Base-by-base conservation (phyloP, 2,329 filamentous ascomycete genomes). In the Rhinocladiella similis region DNA sequence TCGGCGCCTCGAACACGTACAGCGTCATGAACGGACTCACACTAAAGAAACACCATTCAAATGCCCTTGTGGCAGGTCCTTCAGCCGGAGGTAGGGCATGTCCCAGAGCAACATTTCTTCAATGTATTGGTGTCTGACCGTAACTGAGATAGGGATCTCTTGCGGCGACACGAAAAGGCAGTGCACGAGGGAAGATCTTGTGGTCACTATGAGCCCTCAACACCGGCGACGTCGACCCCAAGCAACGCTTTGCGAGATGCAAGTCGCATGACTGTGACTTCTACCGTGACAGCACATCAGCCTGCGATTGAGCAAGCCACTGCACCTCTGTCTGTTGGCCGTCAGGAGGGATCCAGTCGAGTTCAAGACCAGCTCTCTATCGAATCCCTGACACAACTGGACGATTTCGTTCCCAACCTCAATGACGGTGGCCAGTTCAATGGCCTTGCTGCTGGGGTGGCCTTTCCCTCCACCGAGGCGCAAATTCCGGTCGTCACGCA, bases 41-140 rank as follows among this genome's bases (percentile, higher is more conserved):
- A 51, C 49, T 4, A 51, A 51, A 25, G 49, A 51, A 19, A 51
- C 49, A 10, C 49, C 49, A 5, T 51, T 39, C 22, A 51, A 51
- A 33, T 51, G 49, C 9, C 38, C 49, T 25, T 51, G 49, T 43
- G 49, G 49, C 20, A 36, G 36, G 22, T 36, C 49, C 16, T 51
- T 39, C 27, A 36, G 29, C 20, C 39, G 49, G 16, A 36, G 36
- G 49, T 51, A 51, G 13, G n/a, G 35, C 18, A n/a, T 36, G 13
- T 16, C 19, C 33, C 29, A 25, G 29, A 25, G 22, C 5, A 25
- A 19, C 10, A 33, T 2, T 12, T 39, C 14, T 9, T 19, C 18
- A 12, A 20, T 22, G 22, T 27, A n/a, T 14, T 16, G 14, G 7
- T 16, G 13, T 4, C 16, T 18, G 19, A 18, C 14, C 18, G 22